Percentiles rank a stretch among this genome's conserved stretches.
These are phyloP conservation scores for Sclerotinia spermophila DNA, from an alignment of 2,329 filamentous ascomycete species.

Conservation along the genomic window DNA sequence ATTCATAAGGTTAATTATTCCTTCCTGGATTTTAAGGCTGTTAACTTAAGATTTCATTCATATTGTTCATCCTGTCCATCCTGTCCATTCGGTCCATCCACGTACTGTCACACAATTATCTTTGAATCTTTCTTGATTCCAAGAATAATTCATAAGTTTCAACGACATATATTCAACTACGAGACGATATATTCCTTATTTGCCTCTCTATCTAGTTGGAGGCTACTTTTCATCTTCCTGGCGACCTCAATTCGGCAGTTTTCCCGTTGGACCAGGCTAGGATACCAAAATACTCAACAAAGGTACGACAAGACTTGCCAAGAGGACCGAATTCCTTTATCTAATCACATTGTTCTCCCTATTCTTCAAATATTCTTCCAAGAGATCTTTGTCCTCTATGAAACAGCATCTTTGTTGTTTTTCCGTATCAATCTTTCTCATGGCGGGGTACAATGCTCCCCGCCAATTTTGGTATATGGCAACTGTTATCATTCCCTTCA, in stretches of 20 bases:
- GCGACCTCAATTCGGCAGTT: conserved; percentile 14
- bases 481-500: conserved; percentile 22
- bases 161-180: neutral
- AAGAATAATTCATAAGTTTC: neutral
- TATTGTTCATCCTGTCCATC: neutral
- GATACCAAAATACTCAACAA: conserved; percentile 1
- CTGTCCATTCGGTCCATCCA: neutral
- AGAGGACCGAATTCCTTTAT: neutral
- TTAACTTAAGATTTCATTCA: neutral
- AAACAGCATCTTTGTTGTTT: neutral
- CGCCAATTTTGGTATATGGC: neutral
- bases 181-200: neutral
- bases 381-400: neutral
- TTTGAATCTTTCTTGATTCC: neutral
- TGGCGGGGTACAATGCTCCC: conserved; percentile 21
- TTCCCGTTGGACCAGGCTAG: neutral
- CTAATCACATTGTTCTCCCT: conserved; percentile 2
- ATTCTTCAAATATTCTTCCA: neutral
- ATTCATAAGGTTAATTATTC: too few species aligned
- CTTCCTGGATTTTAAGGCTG: neutral
- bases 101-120: neutral
- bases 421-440: conserved; percentile 5
- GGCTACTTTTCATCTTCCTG: conserved; percentile 13
- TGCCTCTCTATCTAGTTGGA: conserved; percentile 10
- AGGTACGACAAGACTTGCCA: conserved; percentile 13